phyloP scores from a whole-genome alignment of 495 filamentous ascomycete species.

The Hyaloscypha variabilis region DNA sequence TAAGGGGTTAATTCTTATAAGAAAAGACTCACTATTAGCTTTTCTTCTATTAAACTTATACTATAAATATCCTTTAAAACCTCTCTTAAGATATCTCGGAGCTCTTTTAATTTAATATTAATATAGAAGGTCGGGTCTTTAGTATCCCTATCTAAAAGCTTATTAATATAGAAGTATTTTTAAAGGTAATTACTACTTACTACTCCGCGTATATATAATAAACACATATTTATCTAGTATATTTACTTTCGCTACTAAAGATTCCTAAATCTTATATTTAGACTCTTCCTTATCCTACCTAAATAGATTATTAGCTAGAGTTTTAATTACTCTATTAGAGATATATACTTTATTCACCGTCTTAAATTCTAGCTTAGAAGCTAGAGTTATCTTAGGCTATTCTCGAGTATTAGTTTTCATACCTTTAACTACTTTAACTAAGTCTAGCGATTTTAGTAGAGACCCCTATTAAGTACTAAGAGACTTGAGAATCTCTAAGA shows the following conservation, averaged over 20 bases:
- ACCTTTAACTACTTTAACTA: no score
- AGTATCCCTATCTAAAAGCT: slow-evolving; percentile 18
- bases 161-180: no score
- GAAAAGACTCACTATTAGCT: slow-evolving; percentile 19
- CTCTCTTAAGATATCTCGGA: slow-evolving; percentile 26
- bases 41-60: slow-evolving; percentile 24
- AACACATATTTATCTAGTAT: no score
- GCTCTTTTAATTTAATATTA: slow-evolving; percentile 24
- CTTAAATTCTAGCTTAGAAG: neutral
- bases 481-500: neutral
- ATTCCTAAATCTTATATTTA: no score
- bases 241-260: no score
- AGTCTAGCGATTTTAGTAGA: neutral
- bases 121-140: slow-evolving; percentile 16
- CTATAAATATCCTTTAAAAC: slow-evolving; percentile 24
- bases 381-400: neutral
- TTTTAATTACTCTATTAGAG: neutral
- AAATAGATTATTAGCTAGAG: no score
- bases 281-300: no score
- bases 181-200: no score
- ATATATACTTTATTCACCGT: neutral
- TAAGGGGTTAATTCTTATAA: neutral
- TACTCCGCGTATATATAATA: no score
- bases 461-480: neutral
- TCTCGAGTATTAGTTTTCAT: no score